Evolutionary conservation across 2,329 filamentous ascomycete genomes (phyloP), one percentile per base, ranked within the genome.

Genomic region (Dothiorella sarmentorum): DNA sequence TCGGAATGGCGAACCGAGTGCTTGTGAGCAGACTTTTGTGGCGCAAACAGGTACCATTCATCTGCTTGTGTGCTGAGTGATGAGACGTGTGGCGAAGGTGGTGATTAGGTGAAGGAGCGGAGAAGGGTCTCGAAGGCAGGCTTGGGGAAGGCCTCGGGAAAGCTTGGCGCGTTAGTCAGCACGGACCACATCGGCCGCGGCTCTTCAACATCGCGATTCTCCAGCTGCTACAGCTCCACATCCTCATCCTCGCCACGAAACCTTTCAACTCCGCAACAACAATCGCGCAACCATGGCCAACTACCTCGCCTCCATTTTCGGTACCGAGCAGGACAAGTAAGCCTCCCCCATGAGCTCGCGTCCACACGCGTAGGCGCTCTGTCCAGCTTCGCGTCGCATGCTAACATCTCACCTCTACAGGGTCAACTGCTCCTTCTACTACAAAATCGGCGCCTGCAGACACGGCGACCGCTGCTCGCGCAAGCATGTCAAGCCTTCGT

Each of bases 401-500:
- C 64, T 63, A 62, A 65, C 63, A 38, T 13, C 40, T 40, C 26
- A 6, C 15, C 31, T 44, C 33, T 51, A 31, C 40, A 56, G 68
- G 69, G 92, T 97, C 81, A 97, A 97, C 84, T 97, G 94, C 85
- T 94, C 89, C 60, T 99, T 99, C 85, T 99, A 99, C 86, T 92
- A 97, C 89, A 99, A 99, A 82, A 99, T 99, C 76, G 94, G 94
- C 74, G 94, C 94, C 57, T 99, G 94, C 82, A 88, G 94, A 63
- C 94, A 99, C 82, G 94, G 94, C 73, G 94, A 99, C 79, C 90
- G 94, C 71, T 99, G 94, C 83, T 95, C 90, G 62, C 88, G 94
- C 68, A 99, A 99, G 78, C 94, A 99, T 78, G 94, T 99, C 81
- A 99, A 99, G 80, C 94, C 94, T 1, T 96, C 91, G 20, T 99